A percentile compares a stretch with the other conserved stretches of the same genome.
Evolutionary conservation across 2,329 filamentous ascomycete species (phyloP).

Genomic region (Penicillium sp.): DNA sequence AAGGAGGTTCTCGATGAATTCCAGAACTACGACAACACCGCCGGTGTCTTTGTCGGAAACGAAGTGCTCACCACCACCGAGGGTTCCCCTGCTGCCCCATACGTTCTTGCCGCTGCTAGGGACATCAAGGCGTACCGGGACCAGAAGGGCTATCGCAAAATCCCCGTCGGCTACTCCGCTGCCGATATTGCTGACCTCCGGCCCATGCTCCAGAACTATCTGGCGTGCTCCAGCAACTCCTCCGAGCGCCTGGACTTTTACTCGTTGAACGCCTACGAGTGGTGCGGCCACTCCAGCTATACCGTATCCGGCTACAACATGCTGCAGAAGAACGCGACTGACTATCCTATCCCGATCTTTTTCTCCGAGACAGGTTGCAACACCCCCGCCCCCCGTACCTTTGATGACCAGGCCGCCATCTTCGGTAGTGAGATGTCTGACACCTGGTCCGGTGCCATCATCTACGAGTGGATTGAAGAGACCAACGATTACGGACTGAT

Average conservation of each 20-base stretch:
- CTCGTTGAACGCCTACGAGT: conserved; percentile 80
- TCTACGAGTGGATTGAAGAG: conserved; percentile 90
- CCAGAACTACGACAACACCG: conserved; percentile 72
- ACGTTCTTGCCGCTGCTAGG: conserved; percentile 75
- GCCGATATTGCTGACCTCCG: conserved; percentile 73
- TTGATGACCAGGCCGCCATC: conserved; percentile 69
- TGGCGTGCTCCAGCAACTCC: conserved; percentile 71
- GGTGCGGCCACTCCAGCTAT: conserved; percentile 63
- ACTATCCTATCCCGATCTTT: conserved; percentile 81
- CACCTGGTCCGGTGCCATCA: conserved; percentile 71
- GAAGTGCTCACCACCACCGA: conserved; percentile 63
- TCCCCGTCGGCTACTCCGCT: conserved; percentile 83
- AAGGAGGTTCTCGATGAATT: conserved; percentile 73
- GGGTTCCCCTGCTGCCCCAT: conserved; percentile 68
- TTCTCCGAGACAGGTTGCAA: conserved; percentile 90
- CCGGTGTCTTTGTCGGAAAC: conserved; percentile 85
- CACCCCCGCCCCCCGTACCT: conserved; percentile 43
- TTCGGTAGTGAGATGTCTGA: conserved; percentile 70
- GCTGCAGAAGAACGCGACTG: conserved; percentile 64
- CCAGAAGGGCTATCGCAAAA: conserved; percentile 71
- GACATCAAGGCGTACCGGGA: conserved; percentile 82
- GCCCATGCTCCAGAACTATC: conserved; percentile 68
- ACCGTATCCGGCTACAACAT: conserved; percentile 65
- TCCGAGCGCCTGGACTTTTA: conserved; percentile 77
- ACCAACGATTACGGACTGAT: conserved; percentile 79